Conservation (phyloP, 306 rosid genomes). For the Hylodesmum podocarpum region DNA sequence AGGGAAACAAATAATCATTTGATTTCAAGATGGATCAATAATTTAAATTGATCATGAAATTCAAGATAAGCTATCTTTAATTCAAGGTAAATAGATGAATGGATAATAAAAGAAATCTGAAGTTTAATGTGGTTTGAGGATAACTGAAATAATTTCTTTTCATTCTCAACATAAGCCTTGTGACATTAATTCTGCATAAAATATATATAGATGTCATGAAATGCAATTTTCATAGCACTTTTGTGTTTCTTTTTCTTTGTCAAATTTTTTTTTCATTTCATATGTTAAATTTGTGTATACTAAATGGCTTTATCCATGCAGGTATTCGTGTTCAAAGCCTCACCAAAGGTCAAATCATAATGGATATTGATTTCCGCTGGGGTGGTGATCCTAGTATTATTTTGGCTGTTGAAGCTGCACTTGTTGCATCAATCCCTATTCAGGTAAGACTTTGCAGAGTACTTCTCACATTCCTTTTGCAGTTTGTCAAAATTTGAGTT, state of each 20-base stretch:
- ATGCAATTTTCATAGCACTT: not conserved
- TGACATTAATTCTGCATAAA: not conserved
- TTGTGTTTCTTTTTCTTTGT: not conserved
- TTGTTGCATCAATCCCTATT: constrained; percentile 94
- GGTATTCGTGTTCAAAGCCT: constrained; percentile 98
- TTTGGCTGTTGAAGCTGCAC: constrained; percentile 94
- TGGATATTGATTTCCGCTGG: constrained; percentile 97
- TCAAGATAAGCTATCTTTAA: not conserved
- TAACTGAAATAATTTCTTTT: not conserved
- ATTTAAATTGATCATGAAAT: not conserved
- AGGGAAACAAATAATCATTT: not conserved
- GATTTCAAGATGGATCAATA: not conserved
- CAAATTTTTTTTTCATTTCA: not conserved
- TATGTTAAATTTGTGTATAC: not conserved
- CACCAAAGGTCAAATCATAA: constrained; percentile 91
- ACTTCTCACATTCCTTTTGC: not conserved
- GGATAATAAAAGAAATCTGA: not conserved
- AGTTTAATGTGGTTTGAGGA: not conserved
- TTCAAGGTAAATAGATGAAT: not conserved
- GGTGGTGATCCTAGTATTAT: constrained; percentile 97
- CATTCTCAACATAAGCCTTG: not conserved
- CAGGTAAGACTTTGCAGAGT: constrained; percentile 54
- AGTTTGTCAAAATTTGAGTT: constrained; percentile 5
- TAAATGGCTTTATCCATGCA: constrained; percentile 37
- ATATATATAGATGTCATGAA: not conserved